Conservation (phyloP, 768 basidiomycete species). For the Epithele typhae region DNA sequence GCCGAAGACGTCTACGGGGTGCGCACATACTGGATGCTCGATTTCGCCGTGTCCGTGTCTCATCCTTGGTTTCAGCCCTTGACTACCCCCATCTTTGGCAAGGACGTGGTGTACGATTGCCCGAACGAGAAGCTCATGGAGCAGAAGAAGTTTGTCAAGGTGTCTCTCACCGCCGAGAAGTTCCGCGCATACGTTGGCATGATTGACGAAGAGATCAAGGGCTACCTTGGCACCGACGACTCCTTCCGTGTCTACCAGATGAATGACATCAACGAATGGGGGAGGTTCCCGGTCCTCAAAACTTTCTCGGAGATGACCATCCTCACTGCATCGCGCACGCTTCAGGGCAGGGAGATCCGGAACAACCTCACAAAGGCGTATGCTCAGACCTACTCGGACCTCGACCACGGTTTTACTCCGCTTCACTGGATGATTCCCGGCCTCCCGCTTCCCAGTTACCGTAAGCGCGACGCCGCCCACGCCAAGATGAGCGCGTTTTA, state of each 20-base stretch:
- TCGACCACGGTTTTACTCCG: constrained; percentile 96
- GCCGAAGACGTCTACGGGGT: constrained; percentile 98
- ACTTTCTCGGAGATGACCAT: constrained; percentile 88
- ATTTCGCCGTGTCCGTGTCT: too few relatives aligned
- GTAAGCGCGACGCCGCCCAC: constrained; percentile 84
- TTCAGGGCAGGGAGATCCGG: constrained; percentile 92
- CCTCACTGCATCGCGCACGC: constrained; percentile 86
- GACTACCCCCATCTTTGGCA: constrained; percentile 94
- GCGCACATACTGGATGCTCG: too few relatives aligned
- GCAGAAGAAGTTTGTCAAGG: constrained; percentile 97
- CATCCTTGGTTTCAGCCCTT: constrained; percentile 75
- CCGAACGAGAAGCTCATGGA: constrained; percentile 98
- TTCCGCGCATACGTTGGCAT: constrained; percentile 72
- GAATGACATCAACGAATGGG: constrained; percentile 74
- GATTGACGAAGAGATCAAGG: constrained; percentile 43
- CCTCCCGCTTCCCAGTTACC: constrained; percentile 87
- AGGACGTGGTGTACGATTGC: constrained; percentile 95
- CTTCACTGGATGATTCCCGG: constrained; percentile 95
- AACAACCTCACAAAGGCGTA: constrained; percentile 74
- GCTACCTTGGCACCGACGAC: constrained; percentile 64
- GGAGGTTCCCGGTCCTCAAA: constrained; percentile 67
- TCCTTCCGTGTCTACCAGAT: constrained; percentile 58
- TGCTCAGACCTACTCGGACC: constrained; percentile 77
- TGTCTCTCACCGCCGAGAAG: constrained; percentile 89
- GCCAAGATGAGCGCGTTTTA: constrained; percentile 94